These are phyloP conservation scores for Annulohypoxylon stygium DNA, from an alignment of 495 filamentous ascomycete species.

Conservation along the genomic window DNA sequence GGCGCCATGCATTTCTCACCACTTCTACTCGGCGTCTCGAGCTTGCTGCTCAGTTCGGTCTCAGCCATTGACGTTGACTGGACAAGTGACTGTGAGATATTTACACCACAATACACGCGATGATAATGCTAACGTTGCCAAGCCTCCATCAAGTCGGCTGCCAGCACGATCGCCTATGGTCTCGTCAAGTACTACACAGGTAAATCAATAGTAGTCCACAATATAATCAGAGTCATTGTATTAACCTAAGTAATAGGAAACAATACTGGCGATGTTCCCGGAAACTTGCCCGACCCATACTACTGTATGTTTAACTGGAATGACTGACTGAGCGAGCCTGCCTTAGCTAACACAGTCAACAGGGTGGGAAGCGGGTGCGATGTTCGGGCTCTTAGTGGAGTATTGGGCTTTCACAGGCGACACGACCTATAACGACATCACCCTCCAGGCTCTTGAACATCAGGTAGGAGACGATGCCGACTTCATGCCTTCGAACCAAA, in stretches of 20 bases:
- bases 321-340: neutral
- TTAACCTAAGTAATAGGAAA: slow-evolving; percentile 60
- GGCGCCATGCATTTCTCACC: slow-evolving; percentile 28
- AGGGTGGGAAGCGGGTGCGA: slow-evolving; percentile 85
- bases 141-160: slow-evolving; percentile 41
- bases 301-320: slow-evolving; percentile 53
- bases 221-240: neutral
- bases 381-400: slow-evolving; percentile 74
- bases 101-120: neutral
- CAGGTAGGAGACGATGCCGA: slow-evolving; percentile 70
- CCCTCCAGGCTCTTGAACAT: slow-evolving; percentile 68
- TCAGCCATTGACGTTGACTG: slow-evolving; percentile 42
- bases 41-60: slow-evolving; percentile 30
- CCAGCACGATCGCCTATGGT: slow-evolving; percentile 44
- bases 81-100: slow-evolving; percentile 38
- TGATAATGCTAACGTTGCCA: slow-evolving; percentile 13
- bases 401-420: slow-evolving; percentile 78
- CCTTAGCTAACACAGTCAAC: slow-evolving; percentile 57
- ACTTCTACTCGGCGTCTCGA: slow-evolving; percentile 16
- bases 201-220: slow-evolving; percentile 35
- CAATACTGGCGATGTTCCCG: slow-evolving; percentile 66
- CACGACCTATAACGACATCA: slow-evolving; percentile 68
- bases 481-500: slow-evolving; percentile 76
- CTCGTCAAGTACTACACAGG: slow-evolving; percentile 66
- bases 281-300: slow-evolving; percentile 58